These are phyloP conservation scores for Conticribra guillardii DNA, from an alignment of 108 stramenopile genomes.

Conservation along the genomic window DNA sequence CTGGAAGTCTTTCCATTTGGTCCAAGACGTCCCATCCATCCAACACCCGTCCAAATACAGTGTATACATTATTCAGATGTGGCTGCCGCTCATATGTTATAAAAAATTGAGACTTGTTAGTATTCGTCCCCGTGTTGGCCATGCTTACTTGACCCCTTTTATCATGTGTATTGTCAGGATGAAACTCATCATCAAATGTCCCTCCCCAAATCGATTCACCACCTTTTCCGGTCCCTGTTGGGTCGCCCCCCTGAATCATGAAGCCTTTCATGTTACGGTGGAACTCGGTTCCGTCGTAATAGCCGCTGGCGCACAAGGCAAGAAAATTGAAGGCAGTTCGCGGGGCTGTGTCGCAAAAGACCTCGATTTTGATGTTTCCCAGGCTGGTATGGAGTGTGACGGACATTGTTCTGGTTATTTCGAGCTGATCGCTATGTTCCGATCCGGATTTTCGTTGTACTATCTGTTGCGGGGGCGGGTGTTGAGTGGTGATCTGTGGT, in stretches of 20 bases:
- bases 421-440: no score
- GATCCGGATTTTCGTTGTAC: no score
- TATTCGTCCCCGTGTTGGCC: conserved; percentile 94
- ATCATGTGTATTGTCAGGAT: conserved; percentile 89
- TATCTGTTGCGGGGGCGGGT: no score
- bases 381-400: conserved; percentile 93
- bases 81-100: conserved; percentile 93
- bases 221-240: conserved; percentile 90
- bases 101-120: conserved; percentile 92
- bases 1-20: conserved; percentile 93
- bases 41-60: conserved; percentile 93
- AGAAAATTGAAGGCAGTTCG: conserved; percentile 92
- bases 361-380: conserved; percentile 95
- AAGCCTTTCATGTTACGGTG: conserved; percentile 95
- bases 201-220: conserved; percentile 98
- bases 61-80: conserved; percentile 95
- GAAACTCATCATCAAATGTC: conserved; percentile 94
- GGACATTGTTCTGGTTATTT: conserved; percentile 84
- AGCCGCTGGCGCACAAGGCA: conserved; percentile 84
- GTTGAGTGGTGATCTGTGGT: no score
- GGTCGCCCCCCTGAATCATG: conserved; percentile 98
- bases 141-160: conserved; percentile 90
- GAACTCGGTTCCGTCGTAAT: conserved; percentile 93
- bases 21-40: conserved; percentile 97
- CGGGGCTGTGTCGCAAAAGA: conserved; percentile 96